Evolutionary conservation across 768 basidiomycete genomes (phyloP), one percentile per base, ranked within the genome.

Genomic region (Fomitopsis pulvina): DNA sequence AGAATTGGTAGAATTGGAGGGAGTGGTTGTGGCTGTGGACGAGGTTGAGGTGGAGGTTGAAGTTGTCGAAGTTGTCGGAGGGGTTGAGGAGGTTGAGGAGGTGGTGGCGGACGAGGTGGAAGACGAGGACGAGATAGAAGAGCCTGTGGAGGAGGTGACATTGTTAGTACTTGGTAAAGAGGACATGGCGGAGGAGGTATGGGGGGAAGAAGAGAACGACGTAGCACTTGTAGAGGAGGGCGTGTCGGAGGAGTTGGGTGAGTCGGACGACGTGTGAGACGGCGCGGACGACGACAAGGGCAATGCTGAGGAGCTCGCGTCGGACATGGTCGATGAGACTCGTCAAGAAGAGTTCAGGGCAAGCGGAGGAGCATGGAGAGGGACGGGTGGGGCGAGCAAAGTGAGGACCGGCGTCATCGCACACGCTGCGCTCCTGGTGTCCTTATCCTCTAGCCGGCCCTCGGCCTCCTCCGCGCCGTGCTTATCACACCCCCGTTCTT

Each of bases 271-370:
- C n/a, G n/a, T n/a, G n/a, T n/a, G n/a, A n/a, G 52, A 45, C 18
- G 49, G 7, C n/a, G 22, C 41, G 16, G 51, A 27, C 37, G 53
- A 54, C 56, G 50, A 51, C 51, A 52, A 28, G 7, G 47, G 10
- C 25, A 50, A 22, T 20, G 51, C 3, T 20, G 48, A n/a, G 18
- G 57, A 14, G 25, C 50, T 4, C 6, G 26, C 7, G 20, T 54
- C 46, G 32, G 49, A 47, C 53, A 53, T 54, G 55, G 53, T 38
- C 53, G 55, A 25, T 20, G 43, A 39, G 38, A n/a, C n/a, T n/a
- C n/a, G n/a, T n/a, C n/a, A n/a, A n/a, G n/a, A n/a, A n/a, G n/a
- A n/a, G n/a, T n/a, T n/a, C n/a, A n/a, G n/a, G n/a, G n/a, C n/a
- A n/a, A n/a, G n/a, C n/a, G n/a, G n/a, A n/a, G n/a, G n/a, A n/a